These are phyloP conservation scores for Uncinocarpus reesii DNA, from an alignment of 2,329 filamentous ascomycete species.

Conservation along the genomic window DNA sequence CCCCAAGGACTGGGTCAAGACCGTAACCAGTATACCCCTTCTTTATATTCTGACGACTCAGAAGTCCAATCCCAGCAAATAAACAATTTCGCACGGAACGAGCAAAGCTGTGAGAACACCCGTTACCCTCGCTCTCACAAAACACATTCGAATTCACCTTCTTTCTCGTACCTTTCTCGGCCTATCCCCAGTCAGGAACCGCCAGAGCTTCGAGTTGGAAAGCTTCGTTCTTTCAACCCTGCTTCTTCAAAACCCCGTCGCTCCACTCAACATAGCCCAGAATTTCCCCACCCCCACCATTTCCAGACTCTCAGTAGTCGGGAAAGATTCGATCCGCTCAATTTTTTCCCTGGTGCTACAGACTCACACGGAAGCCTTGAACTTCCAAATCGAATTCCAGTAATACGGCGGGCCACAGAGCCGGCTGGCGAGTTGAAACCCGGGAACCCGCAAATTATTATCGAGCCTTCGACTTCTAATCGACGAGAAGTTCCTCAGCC, in stretches of 20 bases:
- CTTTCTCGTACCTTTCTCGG: background rate
- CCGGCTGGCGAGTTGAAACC: background rate
- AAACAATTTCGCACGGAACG: background rate
- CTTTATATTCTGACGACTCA: background rate
- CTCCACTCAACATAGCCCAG: background rate
- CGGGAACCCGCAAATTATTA: background rate
- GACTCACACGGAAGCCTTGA: conserved; percentile 9
- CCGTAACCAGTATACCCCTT: conserved; percentile 1
- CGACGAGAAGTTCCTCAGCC: background rate
- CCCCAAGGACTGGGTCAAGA: background rate
- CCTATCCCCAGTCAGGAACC: background rate
- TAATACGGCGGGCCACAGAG: conserved; percentile 1
- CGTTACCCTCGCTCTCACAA: background rate
- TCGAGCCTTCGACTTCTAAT: conserved; percentile 2
- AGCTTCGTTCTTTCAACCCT: background rate
- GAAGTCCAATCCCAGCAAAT: background rate
- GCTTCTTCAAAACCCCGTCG: background rate
- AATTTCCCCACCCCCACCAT: conserved; percentile 15
- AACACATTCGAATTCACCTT: background rate
- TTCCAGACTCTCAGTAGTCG: conserved; percentile 16
- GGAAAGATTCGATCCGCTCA: conserved; percentile 16
- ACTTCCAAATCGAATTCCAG: conserved; percentile 9
- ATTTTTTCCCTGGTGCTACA: conserved; percentile 15
- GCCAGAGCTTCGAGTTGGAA: background rate
- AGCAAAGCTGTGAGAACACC: background rate